A percentile compares a stretch with the other conserved stretches of the same genome.
phyloP scores from a whole-genome alignment of 495 filamentous ascomycete genomes.

The Apiosordaria backusii region DNA sequence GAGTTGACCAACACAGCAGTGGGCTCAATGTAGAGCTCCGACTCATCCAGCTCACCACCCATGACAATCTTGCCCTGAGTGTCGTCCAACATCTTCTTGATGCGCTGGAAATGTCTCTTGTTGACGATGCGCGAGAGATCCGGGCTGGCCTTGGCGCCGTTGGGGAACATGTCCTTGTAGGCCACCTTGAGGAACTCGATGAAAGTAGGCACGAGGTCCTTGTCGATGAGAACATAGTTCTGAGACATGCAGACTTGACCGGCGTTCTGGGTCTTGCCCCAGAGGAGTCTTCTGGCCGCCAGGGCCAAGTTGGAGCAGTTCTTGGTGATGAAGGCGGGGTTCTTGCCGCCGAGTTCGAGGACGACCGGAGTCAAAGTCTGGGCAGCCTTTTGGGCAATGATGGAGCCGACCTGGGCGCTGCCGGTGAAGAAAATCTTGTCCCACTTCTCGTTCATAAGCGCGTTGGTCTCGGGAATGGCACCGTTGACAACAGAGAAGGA shows the following conservation, averaged over 20 bases:
- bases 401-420: slow-evolving; percentile 67
- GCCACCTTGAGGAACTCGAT: slow-evolving; percentile 68
- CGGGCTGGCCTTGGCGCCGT: slow-evolving; percentile 67
- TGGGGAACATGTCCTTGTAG: slow-evolving; percentile 77
- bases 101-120: slow-evolving; percentile 68
- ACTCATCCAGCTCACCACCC: slow-evolving; percentile 76
- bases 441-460: slow-evolving; percentile 83
- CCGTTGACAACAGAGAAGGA: slow-evolving; percentile 80
- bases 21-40: slow-evolving; percentile 75
- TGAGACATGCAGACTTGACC: slow-evolving; percentile 88
- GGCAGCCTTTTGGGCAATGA: slow-evolving; percentile 88
- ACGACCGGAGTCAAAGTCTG: slow-evolving; percentile 84
- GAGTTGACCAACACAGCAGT: slow-evolving; percentile 76
- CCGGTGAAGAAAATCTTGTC: slow-evolving; percentile 99
- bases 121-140: slow-evolving; percentile 82
- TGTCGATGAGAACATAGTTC: slow-evolving; percentile 84
- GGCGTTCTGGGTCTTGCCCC: slow-evolving; percentile 80
- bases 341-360: slow-evolving; percentile 86
- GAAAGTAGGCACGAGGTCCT: slow-evolving; percentile 64
- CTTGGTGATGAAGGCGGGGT: slow-evolving; percentile 86
- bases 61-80: slow-evolving; percentile 79
- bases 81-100: slow-evolving; percentile 83
- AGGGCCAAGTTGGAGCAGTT: slow-evolving; percentile 66
- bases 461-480: slow-evolving; percentile 70
- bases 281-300: slow-evolving; percentile 79